phyloP scores from a whole-genome alignment of 345 rosid genomes.

The Capsella bursapastoris region DNA sequence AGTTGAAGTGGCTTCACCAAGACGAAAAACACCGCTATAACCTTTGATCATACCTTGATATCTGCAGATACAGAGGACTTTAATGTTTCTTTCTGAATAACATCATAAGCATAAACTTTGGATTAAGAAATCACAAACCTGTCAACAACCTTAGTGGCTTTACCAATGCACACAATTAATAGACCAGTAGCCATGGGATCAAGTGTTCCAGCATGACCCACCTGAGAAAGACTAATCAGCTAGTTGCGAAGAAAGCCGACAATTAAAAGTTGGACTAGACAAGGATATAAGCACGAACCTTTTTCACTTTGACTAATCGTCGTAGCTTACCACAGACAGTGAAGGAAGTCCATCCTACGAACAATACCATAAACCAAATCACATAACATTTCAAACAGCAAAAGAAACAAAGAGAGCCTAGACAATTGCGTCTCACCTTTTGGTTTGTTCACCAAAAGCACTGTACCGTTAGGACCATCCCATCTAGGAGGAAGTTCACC shows the following conservation, averaged over 20 bases:
- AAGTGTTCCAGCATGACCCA: slow-evolving; percentile 98
- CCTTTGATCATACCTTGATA: slow-evolving; percentile 94
- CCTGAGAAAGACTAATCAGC: slow-evolving; percentile 51
- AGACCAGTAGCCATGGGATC: slow-evolving; percentile 99
- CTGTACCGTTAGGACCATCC: slow-evolving; percentile 86
- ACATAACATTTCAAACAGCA: slow-evolving; percentile 6
- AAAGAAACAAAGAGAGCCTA: slow-evolving; percentile 1
- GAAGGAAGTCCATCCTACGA: slow-evolving; percentile 92
- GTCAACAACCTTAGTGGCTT: slow-evolving; percentile 90
- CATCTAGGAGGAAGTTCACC: slow-evolving; percentile 84
- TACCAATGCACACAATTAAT: slow-evolving; percentile 88
- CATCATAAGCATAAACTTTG: slow-evolving; percentile 7
- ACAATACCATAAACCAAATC: slow-evolving; percentile 30
- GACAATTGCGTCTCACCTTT: slow-evolving; percentile 59
- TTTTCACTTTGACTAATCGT: slow-evolving; percentile 82
- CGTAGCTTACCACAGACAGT: slow-evolving; percentile 98
- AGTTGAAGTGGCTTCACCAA: slow-evolving; percentile 98
- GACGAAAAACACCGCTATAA: slow-evolving; percentile 90
- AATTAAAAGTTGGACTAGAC: slow-evolving; percentile 10
- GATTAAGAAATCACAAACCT: slow-evolving; percentile 53
- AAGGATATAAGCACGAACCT: slow-evolving; percentile 53
- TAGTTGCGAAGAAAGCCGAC: not conserved
- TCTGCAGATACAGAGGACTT: slow-evolving; percentile 45
- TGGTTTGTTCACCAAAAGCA: slow-evolving; percentile 89
- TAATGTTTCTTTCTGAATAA: slow-evolving; percentile 9